Percentiles rank a stretch among this genome's conserved stretches.
Conservation (phyloP, 352 stramenopile species). For the Pythium pectinolyticum region DNA sequence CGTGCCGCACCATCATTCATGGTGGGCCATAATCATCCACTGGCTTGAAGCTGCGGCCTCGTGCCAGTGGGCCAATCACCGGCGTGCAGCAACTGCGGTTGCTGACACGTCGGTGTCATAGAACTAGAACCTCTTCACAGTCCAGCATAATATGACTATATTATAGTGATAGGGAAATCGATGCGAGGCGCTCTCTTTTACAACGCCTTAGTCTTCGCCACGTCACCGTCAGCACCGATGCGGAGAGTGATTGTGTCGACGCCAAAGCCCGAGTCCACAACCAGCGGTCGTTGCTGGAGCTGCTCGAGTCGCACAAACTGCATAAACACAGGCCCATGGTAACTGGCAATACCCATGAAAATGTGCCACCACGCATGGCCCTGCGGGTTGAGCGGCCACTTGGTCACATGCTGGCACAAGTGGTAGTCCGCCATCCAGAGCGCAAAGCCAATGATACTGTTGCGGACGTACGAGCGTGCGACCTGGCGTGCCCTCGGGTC, state of each 20-base stretch:
- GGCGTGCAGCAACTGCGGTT: no score
- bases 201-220: slow-evolving; percentile 11
- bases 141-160: no score
- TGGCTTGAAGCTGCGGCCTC: no score
- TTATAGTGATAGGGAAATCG: no score
- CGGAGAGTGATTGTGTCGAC: slow-evolving; percentile 72
- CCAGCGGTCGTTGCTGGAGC: slow-evolving; percentile 57
- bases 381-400: slow-evolving; percentile 71
- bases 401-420: slow-evolving; percentile 54
- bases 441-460: slow-evolving; percentile 55
- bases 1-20: no score
- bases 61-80: no score
- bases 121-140: no score
- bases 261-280: slow-evolving; percentile 50
- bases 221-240: background rate
- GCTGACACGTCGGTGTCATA: no score
- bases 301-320: slow-evolving; percentile 83
- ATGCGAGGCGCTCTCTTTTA: no score
- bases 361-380: slow-evolving; percentile 86
- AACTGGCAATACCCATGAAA: slow-evolving; percentile 79
- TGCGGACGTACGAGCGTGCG: slow-evolving; percentile 58
- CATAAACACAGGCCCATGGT: slow-evolving; percentile 84
- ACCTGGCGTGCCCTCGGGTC: slow-evolving; percentile 53
- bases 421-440: slow-evolving; percentile 87
- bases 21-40: no score